Evolutionary conservation across 176 grass and related monocot species (phyloP), one percentile per base, ranked within the genome.

Genomic region (Poa pratensis): DNA sequence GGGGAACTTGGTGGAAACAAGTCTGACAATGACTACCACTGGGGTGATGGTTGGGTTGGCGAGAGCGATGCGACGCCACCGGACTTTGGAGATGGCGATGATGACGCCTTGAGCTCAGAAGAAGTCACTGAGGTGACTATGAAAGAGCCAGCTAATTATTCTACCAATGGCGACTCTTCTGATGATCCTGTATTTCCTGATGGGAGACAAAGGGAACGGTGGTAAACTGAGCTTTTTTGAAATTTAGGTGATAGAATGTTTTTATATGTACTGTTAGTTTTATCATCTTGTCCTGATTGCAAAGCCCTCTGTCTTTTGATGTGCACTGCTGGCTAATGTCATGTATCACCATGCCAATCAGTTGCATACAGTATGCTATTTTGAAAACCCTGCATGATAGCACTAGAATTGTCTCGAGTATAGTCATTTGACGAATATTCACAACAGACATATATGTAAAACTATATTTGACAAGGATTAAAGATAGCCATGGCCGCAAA

Each of bases 21-120:
- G 79, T 89, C 91, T 0, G 85, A 95, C 54, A 69, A 85, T 5
- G 88, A 94, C 75, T 91, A 94, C 51, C 79, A 82, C 35, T 92
- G 88, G 80, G 93, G 90, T 45, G 93, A 94, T 90, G 91, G 89
- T 23, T 95, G 93, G 93, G 90, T 91, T 59, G 96, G 94, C 5
- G 88, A 90, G 72, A 94, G 92, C 39, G 93, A 87, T 84, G 90
- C 88, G 9, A 57, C 67, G 1, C 93, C 88, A 0, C 90, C 93
- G 32, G 88, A 99, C 73, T 96, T 96, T 77, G 90, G 76, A 85
- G 89, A 98, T 22, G 55, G 50, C 20, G 89, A 90, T 65, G 79
- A 59, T 65, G 79, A 59, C n/a, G n/a, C n/a, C 62, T 80, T 69
- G 16, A 75, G 48, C 61, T 57, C 75, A 6, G 52, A 92, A 75